A percentile compares a stretch with the other conserved stretches of the same genome.
Conservation (phyloP, 129 eudicot species). For the Kitagawia praeruptora region DNA sequence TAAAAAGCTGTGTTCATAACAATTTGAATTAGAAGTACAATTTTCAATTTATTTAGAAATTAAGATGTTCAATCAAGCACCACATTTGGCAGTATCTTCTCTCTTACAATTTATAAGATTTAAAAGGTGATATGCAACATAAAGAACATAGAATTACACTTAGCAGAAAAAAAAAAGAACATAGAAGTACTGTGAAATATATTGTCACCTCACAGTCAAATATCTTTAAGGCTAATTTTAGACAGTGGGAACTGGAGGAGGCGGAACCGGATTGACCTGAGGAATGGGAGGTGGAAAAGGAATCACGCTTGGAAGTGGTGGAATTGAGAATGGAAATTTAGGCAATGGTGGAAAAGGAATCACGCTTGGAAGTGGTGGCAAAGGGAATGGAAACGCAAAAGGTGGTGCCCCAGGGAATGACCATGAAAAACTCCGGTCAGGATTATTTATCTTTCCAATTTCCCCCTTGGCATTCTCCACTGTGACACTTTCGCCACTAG, state of each 20-base stretch:
- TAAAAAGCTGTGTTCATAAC: not conserved
- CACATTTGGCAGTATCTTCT: not conserved
- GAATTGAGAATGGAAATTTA: not conserved
- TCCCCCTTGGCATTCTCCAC: not conserved
- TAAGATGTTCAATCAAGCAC: not conserved
- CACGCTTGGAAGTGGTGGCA: not conserved
- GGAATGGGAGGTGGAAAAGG: not conserved
- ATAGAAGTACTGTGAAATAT: not conserved
- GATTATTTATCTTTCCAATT: not conserved
- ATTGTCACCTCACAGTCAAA: not conserved
- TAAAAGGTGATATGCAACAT: not conserved
- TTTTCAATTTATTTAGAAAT: not conserved
- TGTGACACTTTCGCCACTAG: not conserved
- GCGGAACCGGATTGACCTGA: not conserved
- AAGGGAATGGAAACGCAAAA: constrained; percentile 5
- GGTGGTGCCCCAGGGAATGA: not conserved
- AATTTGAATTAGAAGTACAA: not conserved
- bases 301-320: not conserved
- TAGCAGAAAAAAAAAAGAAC: too few species aligned
- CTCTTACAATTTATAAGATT: not conserved
- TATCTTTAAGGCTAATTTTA: not conserved
- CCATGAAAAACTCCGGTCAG: not conserved
- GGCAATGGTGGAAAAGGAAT: not conserved
- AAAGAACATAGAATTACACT: too few species aligned
- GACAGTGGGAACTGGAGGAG: not conserved